These are phyloP conservation scores for Candida hungchunana DNA, from an alignment of 805 yeast species.

Conservation along the genomic window DNA sequence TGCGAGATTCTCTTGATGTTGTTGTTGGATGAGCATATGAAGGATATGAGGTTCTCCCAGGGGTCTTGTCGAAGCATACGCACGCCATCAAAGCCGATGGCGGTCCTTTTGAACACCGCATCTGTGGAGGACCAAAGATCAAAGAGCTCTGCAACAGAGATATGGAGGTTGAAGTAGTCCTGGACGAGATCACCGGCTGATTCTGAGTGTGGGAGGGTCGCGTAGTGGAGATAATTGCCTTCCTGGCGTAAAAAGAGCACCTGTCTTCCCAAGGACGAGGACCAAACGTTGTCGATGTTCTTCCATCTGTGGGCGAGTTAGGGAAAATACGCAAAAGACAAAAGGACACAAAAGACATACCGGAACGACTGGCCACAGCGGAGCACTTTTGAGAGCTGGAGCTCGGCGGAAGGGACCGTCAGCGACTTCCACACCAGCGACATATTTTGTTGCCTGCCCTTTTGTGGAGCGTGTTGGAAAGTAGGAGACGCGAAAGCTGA, in stretches of 20 bases:
- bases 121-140: conserved; percentile 59
- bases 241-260: conserved; percentile 67
- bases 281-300: conserved; percentile 57
- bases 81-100: conserved; percentile 55
- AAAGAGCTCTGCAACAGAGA: conserved; percentile 51
- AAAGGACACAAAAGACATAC: conserved; percentile 8
- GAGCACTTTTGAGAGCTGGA: conserved; percentile 59
- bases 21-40: conserved; percentile 94
- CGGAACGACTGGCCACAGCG: conserved; percentile 84
- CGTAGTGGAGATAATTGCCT: conserved; percentile 45
- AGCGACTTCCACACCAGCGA: conserved; percentile 20
- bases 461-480: too few species aligned
- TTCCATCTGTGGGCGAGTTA: conserved; percentile 49
- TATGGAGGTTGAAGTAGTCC: conserved; percentile 69
- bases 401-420: conserved; percentile 35
- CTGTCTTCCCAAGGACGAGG: conserved; percentile 54
- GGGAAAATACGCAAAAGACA: background rate
- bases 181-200: conserved; percentile 42
- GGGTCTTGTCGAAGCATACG: conserved; percentile 91
- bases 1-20: conserved; percentile 89
- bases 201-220: conserved; percentile 34
- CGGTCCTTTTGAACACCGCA: conserved; percentile 37
- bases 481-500: too few species aligned
- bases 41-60: conserved; percentile 89
- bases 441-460: too few species aligned